These are phyloP conservation scores for Fusarium brachygibbosum DNA, from an alignment of 2,329 filamentous ascomycete genomes.

Conservation along the genomic window DNA sequence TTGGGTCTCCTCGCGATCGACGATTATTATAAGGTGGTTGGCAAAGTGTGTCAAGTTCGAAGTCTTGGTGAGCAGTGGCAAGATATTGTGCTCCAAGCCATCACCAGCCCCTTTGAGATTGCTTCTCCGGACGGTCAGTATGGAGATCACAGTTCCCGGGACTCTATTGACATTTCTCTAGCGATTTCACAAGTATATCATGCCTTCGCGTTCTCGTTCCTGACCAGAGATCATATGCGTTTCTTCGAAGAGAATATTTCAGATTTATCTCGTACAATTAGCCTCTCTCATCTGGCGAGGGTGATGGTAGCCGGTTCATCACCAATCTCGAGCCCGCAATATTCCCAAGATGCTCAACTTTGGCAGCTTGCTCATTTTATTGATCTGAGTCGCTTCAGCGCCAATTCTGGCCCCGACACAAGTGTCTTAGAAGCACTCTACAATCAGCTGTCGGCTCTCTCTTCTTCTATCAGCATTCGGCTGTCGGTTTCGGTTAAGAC, in stretches of 20 bases:
- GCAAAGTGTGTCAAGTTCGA: slow-evolving; percentile 52
- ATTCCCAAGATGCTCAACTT: slow-evolving; percentile 62
- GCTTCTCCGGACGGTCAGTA: slow-evolving; percentile 40
- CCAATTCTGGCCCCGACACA: slow-evolving; percentile 53
- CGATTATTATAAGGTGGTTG: slow-evolving; percentile 59
- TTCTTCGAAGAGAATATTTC: slow-evolving; percentile 59
- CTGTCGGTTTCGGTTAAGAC: slow-evolving; percentile 51
- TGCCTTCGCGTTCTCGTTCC: slow-evolving; percentile 47
- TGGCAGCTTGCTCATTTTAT: slow-evolving; percentile 78
- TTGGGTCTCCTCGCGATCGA: slow-evolving; percentile 45
- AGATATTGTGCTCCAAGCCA: slow-evolving; percentile 47
- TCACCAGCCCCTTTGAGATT: slow-evolving; percentile 50
- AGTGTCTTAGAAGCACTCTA: slow-evolving; percentile 66
- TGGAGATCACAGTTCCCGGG: too few relatives aligned
- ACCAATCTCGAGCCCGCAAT: slow-evolving; percentile 40
- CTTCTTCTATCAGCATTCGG: slow-evolving; percentile 64
- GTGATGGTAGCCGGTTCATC: slow-evolving; percentile 57
- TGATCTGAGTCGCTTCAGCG: slow-evolving; percentile 62
- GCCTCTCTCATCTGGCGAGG: slow-evolving; percentile 58
- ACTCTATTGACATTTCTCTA: slow-evolving; percentile 19
- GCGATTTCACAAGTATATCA: slow-evolving; percentile 33
- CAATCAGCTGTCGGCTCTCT: slow-evolving; percentile 65
- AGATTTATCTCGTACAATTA: slow-evolving; percentile 55
- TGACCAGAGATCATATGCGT: slow-evolving; percentile 51
- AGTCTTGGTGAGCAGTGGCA: slow-evolving; percentile 37